These are phyloP conservation scores for Diaporthe batatas DNA, from an alignment of 2,329 filamentous ascomycete species.

Conservation along the genomic window DNA sequence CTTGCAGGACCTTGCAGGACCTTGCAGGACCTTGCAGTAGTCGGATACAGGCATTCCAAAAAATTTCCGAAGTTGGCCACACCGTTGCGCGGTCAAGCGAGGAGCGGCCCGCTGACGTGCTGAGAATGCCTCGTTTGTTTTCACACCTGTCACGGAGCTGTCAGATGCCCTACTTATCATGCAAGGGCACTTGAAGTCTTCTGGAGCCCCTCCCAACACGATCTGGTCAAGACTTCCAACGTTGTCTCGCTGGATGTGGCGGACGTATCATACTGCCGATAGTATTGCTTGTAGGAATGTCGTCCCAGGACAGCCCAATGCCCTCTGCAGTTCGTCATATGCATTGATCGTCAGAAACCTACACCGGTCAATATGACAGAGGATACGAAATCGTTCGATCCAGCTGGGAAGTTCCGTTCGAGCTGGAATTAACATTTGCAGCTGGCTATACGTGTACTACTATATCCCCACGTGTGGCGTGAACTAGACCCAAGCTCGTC, in stretches of 20 bases:
- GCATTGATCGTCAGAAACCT: too few relatives aligned
- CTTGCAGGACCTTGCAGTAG: constrained; percentile 16
- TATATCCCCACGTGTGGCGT: neutral
- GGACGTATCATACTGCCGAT: too few relatives aligned
- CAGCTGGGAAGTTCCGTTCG: neutral
- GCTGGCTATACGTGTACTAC: neutral
- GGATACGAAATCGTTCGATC: neutral
- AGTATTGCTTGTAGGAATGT: too few relatives aligned
- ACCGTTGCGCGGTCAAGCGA: neutral
- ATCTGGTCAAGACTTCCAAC: neutral
- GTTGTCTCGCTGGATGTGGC: neutral
- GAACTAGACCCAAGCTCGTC: neutral
- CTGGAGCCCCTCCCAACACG: neutral
- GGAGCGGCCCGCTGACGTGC: neutral
- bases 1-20: constrained; percentile 19
- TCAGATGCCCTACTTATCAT: neutral
- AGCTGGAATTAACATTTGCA: neutral
- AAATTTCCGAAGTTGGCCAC: neutral
- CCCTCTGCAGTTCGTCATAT: too few relatives aligned
- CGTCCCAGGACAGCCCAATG: neutral
- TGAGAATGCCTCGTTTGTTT: constrained; percentile 3
- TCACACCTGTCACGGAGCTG: neutral
- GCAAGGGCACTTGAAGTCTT: neutral
- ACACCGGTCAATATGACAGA: neutral
- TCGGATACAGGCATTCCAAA: neutral